Conservation (phyloP, 768 basidiomycete genomes). For the Tulasnella sp. region DNA sequence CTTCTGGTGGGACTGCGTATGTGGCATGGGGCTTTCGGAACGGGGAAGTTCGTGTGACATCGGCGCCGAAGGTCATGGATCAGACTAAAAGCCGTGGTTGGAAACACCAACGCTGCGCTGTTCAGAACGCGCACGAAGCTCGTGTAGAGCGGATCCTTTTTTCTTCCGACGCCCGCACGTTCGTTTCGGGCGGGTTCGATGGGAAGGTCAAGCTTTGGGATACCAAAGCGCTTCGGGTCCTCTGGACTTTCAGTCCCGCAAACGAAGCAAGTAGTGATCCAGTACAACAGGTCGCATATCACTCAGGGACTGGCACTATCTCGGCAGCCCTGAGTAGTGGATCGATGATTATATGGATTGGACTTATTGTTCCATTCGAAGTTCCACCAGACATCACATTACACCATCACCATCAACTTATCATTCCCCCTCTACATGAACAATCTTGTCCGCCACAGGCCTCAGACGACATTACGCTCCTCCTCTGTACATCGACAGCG, state of each 20-base stretch:
- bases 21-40: constrained; percentile 64
- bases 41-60: constrained; percentile 56
- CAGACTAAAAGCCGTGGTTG: constrained; percentile 33
- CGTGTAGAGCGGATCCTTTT: constrained; percentile 47
- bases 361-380: constrained; percentile 25
- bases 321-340: constrained; percentile 48
- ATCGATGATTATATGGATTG: constrained; percentile 45
- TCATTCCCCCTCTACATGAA: background rate
- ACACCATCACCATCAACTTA: background rate
- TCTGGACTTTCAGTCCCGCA: constrained; percentile 39
- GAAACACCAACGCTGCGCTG: constrained; percentile 38
- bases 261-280: constrained; percentile 2
- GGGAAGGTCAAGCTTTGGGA: constrained; percentile 71
- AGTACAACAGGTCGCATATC: constrained; percentile 26
- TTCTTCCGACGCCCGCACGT: constrained; percentile 30
- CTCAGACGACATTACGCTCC: background rate
- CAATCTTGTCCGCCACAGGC: background rate
- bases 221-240: constrained; percentile 36
- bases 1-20: constrained; percentile 51
- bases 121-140: constrained; percentile 56
- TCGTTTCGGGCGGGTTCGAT: constrained; percentile 49
- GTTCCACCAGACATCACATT: background rate
- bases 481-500: background rate
- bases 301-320: constrained; percentile 35
- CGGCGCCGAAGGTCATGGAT: constrained; percentile 51